Evolutionary conservation across 1,284 basidiomycete species (phyloP).

Genomic region (Leccinum pallidistipes): DNA sequence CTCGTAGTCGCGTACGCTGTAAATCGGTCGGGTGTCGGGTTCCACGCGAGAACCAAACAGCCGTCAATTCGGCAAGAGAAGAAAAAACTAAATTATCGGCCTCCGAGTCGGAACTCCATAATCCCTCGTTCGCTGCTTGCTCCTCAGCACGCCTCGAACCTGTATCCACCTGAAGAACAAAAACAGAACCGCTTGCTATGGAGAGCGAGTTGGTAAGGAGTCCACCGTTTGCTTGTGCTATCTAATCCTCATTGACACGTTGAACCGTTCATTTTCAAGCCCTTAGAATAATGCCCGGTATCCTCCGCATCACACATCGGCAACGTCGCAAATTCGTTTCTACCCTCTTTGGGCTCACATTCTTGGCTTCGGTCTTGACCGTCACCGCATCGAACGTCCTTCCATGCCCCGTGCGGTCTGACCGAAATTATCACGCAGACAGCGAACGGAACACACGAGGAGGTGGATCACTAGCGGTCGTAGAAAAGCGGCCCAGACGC

Average conservation of each 20-base stretch:
- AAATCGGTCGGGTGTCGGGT: too few species aligned
- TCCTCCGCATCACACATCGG: slow-evolving; percentile 56
- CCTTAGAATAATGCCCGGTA: slow-evolving; percentile 51
- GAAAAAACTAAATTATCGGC: background rate
- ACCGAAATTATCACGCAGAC: slow-evolving; percentile 54
- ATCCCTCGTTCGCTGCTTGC: background rate
- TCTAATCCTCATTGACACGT: too few species aligned
- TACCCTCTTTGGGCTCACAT: slow-evolving; percentile 76
- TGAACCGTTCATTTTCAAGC: slow-evolving; percentile 7
- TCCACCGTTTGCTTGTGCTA: background rate
- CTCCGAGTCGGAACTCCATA: background rate
- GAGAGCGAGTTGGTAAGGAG: slow-evolving; percentile 11
- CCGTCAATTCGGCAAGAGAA: slow-evolving; percentile 7
- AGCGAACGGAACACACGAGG: slow-evolving; percentile 31
- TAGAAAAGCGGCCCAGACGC: slow-evolving; percentile 65
- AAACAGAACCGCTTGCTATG: slow-evolving; percentile 17
- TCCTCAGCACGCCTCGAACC: background rate
- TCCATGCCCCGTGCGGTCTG: slow-evolving; percentile 68
- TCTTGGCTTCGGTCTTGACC: slow-evolving; percentile 71
- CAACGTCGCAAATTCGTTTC: slow-evolving; percentile 74
- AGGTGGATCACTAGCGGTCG: slow-evolving; percentile 41
- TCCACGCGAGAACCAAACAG: slow-evolving; percentile 22
- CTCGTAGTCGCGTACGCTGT: too few species aligned
- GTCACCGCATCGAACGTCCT: slow-evolving; percentile 78
- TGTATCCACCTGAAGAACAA: background rate